Evolutionary conservation across 106 monocot species (phyloP).

Genomic region (Acanthochlamys bracteata): DNA sequence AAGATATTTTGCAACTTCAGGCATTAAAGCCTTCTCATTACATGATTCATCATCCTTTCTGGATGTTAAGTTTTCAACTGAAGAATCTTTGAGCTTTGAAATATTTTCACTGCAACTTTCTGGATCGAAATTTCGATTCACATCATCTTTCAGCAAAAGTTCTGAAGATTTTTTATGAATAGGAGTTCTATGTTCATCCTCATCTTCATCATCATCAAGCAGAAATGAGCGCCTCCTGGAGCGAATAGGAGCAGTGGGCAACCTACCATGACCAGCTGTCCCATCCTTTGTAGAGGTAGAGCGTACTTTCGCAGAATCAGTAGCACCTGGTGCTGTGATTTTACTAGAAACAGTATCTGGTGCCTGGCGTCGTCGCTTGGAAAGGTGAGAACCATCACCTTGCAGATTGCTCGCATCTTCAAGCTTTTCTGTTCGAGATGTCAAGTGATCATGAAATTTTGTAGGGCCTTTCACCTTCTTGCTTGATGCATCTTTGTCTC

Average conservation of each 20-base stretch:
- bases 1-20: conserved; percentile 12
- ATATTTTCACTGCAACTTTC: conserved; percentile 15
- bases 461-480: conserved; percentile 12
- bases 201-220: conserved; percentile 54
- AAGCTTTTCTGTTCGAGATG: conserved; percentile 7
- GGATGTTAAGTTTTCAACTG: conserved; percentile 14
- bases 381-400: conserved; percentile 9
- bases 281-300: conserved; percentile 10
- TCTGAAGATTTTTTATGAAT: conserved; percentile 30
- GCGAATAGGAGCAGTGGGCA: conserved; percentile 11
- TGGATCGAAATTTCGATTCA: conserved; percentile 1
- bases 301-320: conserved; percentile 2
- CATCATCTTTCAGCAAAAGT: conserved; percentile 13
- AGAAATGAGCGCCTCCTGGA: conserved; percentile 48
- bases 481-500: conserved; percentile 14
- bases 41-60: conserved; percentile 21
- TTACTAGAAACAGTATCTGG: conserved; percentile 12
- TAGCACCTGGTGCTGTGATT: conserved; percentile 6
- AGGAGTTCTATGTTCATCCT: conserved; percentile 49
- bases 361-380: not conserved
- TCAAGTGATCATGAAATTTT: conserved; percentile 16
- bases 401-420: conserved; percentile 1
- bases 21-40: conserved; percentile 8
- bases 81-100: conserved; percentile 11
- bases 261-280: conserved; percentile 12